Conservation (phyloP, 306 rosid species). For the Arachis hypogaea region DNA sequence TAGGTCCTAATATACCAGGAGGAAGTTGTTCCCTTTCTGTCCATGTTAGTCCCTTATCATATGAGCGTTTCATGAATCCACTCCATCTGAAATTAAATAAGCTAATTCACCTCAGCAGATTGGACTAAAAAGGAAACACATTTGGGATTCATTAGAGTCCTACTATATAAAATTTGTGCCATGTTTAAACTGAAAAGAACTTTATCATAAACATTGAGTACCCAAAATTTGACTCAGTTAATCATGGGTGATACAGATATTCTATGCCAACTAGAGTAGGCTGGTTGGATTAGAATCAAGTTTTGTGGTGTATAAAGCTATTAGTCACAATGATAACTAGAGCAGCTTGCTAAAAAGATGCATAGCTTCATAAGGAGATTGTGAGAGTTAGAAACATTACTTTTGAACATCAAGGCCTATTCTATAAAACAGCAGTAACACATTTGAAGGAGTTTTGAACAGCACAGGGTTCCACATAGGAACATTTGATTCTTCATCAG, state of each 20-base stretch:
- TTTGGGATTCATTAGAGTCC: constrained; percentile 1
- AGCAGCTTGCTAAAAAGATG: not conserved
- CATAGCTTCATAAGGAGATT: not conserved
- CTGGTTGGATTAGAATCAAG: constrained; percentile 3
- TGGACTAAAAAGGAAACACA: not conserved
- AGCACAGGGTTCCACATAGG: constrained; percentile 96
- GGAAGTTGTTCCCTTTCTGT: constrained; percentile 96
- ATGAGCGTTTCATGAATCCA: constrained; percentile 89
- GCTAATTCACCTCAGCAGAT: constrained; percentile 2
- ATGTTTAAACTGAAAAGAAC: too few species aligned
- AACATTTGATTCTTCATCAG: constrained; percentile 74
- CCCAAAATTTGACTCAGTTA: too few species aligned
- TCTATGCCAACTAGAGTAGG: not conserved
- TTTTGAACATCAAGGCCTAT: constrained; percentile 85
- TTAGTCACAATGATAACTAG: not conserved
- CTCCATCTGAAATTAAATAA: constrained; percentile 72
- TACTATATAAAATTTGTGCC: too few species aligned
- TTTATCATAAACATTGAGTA: too few species aligned
- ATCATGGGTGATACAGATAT: too few species aligned
- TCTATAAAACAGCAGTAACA: constrained; percentile 79
- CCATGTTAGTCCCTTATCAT: constrained; percentile 84
- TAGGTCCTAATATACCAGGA: constrained; percentile 90
- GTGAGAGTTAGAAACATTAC: constrained; percentile 49
- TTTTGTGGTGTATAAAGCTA: constrained; percentile 6
- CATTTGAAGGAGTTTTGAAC: constrained; percentile 84